A percentile compares a stretch with the other conserved stretches of the same genome.
Conservation (phyloP, 441 rosid species). For the Mallotus repandus region DNA sequence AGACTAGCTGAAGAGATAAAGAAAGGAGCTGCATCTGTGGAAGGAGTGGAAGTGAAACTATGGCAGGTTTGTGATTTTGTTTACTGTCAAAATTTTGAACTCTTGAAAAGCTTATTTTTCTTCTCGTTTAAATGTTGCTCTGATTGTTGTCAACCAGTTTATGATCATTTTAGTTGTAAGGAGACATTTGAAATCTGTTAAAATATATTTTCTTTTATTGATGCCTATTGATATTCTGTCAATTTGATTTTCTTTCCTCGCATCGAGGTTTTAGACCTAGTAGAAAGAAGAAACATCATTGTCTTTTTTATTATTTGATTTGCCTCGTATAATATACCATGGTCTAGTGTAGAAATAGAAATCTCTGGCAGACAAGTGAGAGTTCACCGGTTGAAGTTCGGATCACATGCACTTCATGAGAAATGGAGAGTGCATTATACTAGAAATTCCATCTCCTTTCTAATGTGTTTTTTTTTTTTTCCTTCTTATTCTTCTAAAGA, state of each 20-base stretch:
- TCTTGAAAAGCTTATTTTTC: background rate
- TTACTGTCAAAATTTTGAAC: background rate
- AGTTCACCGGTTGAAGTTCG: background rate
- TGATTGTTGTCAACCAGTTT: background rate
- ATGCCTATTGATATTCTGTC: background rate
- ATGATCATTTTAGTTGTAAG: background rate
- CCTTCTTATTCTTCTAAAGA: background rate
- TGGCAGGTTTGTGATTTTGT: conserved; percentile 67
- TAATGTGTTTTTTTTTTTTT: conserved; percentile 5
- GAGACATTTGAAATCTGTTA: background rate
- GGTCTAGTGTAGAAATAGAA: background rate
- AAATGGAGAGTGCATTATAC: background rate
- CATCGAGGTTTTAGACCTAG: background rate
- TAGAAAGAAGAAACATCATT: background rate
- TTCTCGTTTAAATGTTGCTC: background rate
- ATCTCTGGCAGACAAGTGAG: background rate
- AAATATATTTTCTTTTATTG: background rate
- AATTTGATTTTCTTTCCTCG: background rate
- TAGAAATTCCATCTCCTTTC: background rate
- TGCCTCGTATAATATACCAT: background rate
- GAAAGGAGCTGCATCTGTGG: conserved; percentile 94
- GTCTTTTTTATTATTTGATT: too few species aligned
- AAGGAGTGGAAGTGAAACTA: conserved; percentile 89
- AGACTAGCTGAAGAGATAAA: conserved; percentile 80
- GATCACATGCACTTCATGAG: background rate